Percentiles rank a stretch among this genome's conserved stretches.
These are phyloP conservation scores for Amoeboaphelidium protococcarum DNA, from an alignment of 371 early-diverging fungal species.

Conservation along the genomic window DNA sequence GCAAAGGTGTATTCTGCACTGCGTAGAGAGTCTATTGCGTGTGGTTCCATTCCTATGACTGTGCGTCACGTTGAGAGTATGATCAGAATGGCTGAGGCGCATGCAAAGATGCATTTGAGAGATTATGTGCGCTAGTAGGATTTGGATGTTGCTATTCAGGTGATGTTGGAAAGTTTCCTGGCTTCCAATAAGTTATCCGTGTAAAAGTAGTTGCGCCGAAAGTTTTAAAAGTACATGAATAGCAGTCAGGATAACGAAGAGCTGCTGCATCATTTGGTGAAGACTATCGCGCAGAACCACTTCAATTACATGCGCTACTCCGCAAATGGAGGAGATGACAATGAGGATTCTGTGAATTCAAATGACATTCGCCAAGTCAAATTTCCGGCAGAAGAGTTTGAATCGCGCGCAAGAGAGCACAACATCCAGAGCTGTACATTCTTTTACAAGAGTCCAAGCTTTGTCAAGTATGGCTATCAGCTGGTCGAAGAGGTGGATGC, in stretches of 20 bases:
- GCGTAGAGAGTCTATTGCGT: constrained; percentile 64
- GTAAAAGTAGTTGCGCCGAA: constrained; percentile 39
- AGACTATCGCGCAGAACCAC: constrained; percentile 43
- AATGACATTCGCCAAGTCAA: too few species aligned
- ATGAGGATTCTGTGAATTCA: constrained; percentile 8
- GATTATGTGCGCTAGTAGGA: constrained; percentile 76
- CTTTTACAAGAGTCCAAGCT: constrained; percentile 14
- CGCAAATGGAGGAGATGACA: constrained; percentile 17
- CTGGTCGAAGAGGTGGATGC: not conserved
- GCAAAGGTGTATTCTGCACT: constrained; percentile 72
- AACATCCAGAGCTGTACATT: constrained; percentile 31
- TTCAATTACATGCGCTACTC: too few species aligned
- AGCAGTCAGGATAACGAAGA: constrained; percentile 48
- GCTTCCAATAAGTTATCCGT: constrained; percentile 89
- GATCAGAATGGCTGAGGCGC: constrained; percentile 89
- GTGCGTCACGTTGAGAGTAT: constrained; percentile 97
- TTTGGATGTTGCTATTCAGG: constrained; percentile 81
- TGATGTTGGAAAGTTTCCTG: constrained; percentile 83
- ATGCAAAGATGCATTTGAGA: constrained; percentile 92
- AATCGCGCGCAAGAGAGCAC: constrained; percentile 20
- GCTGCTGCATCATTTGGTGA: constrained; percentile 38
- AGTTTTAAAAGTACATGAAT: constrained; percentile 60
- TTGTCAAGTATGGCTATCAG: not conserved
- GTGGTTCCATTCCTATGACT: constrained; percentile 89
- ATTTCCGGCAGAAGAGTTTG: constrained; percentile 30